Base-by-base conservation (phyloP, 1,139 yeast genomes). In the Candida glucosophila region DNA sequence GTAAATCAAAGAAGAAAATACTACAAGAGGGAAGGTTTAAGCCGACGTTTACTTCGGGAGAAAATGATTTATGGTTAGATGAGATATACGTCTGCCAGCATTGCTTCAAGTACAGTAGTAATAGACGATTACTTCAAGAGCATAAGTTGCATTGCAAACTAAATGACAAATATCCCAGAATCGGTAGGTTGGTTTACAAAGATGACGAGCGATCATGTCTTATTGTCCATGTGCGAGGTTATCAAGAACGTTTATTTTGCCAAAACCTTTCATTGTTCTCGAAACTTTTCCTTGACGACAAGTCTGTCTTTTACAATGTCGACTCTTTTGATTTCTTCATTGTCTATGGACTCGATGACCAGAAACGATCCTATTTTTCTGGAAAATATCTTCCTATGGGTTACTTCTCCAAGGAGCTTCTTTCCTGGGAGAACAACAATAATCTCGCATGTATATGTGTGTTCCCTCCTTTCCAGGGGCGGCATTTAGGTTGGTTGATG, bases 371-470 rank as follows among this genome's bases (percentile, higher is more conserved):
- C n/a, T 13, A n/a, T 4, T 8, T 23, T 11, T 15, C 20, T 15
- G 40, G 36, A 7, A 32, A 37, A 14, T 51, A 43, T 28, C 44
- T 62, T 24, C 86, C 92, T 5, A 73, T 86, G 79, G 98, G 97
- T 2, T 90, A 85, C 47, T 90, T 85, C 43, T 86, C 96, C 13
- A 82, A 83, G 39, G 98, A 90, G 44, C 55, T 79, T 23, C 61
- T 80, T 2, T 77, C 95, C 0, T 83, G 88, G 73, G 92, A 83
- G 29, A 69, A 73, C 29, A 82, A 86, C 33, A 61, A 56, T 44
- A 90, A 90, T 46, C 57, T 90, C 25, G 95, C 96, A 1, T 90
- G 97, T 46, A 81, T 90, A 14, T 67, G 93, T 39, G 73, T 85
- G 4, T 82, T 90, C 36, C 98, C 98, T 0, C 96, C 95, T 1